phyloP scores from a whole-genome alignment of 805 yeast genomes.

The Blastobotrys muscicola region DNA sequence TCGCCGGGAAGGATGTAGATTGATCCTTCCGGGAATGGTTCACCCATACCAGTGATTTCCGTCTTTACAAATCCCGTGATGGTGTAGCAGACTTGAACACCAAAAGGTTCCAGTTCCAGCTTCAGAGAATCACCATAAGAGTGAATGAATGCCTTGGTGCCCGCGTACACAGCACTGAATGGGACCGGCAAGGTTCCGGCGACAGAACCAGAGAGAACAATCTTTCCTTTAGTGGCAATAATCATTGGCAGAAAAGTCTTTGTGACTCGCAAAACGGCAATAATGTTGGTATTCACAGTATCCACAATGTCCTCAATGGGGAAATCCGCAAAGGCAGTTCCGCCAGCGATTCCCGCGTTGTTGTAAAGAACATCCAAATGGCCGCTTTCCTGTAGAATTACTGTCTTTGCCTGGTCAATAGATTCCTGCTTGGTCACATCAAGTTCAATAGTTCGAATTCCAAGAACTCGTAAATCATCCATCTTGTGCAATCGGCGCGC shows the following conservation, averaged over 20 bases:
- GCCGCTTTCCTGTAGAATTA: slow-evolving; percentile 31
- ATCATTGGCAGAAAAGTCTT: slow-evolving; percentile 47
- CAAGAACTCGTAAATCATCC: slow-evolving; percentile 37
- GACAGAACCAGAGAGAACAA: slow-evolving; percentile 67
- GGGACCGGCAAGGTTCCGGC: slow-evolving; percentile 64
- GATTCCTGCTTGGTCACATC: slow-evolving; percentile 47
- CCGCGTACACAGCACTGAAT: slow-evolving; percentile 53
- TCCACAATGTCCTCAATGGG: slow-evolving; percentile 42
- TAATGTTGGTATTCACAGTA: slow-evolving; percentile 57
- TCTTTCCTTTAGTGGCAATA: slow-evolving; percentile 57
- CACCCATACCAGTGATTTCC: slow-evolving; percentile 17
- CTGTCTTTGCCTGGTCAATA: slow-evolving; percentile 35
- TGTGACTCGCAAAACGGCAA: slow-evolving; percentile 56
- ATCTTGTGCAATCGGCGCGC: slow-evolving; percentile 60
- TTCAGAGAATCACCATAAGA: slow-evolving; percentile 56
- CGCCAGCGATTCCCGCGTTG: slow-evolving; percentile 72
- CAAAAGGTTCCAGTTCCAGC: slow-evolving; percentile 62
- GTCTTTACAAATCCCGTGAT: slow-evolving; percentile 73
- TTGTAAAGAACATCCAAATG: slow-evolving; percentile 49
- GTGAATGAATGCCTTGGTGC: slow-evolving; percentile 70
- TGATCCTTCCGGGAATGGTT: too few species aligned
- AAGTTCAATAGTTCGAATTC: slow-evolving; percentile 39
- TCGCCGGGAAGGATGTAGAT: too few species aligned
- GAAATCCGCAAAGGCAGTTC: slow-evolving; percentile 61
- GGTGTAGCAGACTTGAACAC: slow-evolving; percentile 58